Percentiles rank a stretch among this genome's conserved stretches.
These are phyloP conservation scores for Rhypophila decipiens DNA, from an alignment of 495 filamentous ascomycete species.

Conservation along the genomic window DNA sequence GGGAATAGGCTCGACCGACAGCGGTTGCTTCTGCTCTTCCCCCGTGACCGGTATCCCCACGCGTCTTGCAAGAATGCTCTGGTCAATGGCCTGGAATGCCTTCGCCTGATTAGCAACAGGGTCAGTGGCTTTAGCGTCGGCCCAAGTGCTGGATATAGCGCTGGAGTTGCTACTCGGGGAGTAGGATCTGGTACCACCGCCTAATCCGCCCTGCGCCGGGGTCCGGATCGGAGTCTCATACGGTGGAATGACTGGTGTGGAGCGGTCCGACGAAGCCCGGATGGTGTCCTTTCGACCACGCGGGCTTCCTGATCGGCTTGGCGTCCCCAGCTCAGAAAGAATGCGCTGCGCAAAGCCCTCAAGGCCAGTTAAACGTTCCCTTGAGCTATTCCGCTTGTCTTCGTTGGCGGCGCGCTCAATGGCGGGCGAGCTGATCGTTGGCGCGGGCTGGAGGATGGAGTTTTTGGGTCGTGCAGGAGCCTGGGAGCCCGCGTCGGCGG, in stretches of 20 bases:
- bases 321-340: conserved; percentile 45
- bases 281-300: conserved; percentile 37
- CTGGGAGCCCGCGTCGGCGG: conserved; percentile 35
- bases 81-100: conserved; percentile 48
- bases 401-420: conserved; percentile 26
- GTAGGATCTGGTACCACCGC: conserved; percentile 27
- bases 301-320: conserved; percentile 43
- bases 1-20: conserved; percentile 32
- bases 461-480: conserved; percentile 19
- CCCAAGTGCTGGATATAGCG: conserved; percentile 15
- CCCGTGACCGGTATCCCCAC: conserved; percentile 31
- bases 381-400: conserved; percentile 32
- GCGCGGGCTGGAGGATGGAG: conserved; percentile 8
- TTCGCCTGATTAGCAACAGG: conserved; percentile 36
- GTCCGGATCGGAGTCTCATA: conserved; percentile 24
- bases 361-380: conserved; percentile 41
- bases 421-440: conserved; percentile 16
- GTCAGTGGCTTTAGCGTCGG: conserved; percentile 13
- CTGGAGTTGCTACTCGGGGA: conserved; percentile 27
- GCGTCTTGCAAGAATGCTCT: conserved; percentile 42
- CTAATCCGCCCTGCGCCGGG: conserved; percentile 6
- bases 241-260: conserved; percentile 24
- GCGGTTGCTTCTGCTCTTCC: conserved; percentile 15
- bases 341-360: conserved; percentile 53
- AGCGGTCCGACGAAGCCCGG: conserved; percentile 22